phyloP scores from a whole-genome alignment of 2,329 filamentous ascomycete species.

The Calycina herbarum region DNA sequence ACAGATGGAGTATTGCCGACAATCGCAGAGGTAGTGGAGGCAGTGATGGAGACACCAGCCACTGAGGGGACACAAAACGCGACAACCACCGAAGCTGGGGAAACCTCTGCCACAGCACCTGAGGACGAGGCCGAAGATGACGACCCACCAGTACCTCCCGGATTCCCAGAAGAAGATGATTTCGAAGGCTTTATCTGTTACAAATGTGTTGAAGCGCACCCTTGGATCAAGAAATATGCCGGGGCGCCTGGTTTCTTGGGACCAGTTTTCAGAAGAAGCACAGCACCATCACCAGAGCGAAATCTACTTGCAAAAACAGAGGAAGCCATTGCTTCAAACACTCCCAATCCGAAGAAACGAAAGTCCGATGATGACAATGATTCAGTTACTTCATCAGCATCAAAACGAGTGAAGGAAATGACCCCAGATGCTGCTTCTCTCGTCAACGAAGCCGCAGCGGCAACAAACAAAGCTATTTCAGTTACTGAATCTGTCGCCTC shows the following conservation, averaged over 20 bases:
- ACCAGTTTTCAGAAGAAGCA: conserved; percentile 58
- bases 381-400: conserved; percentile 32
- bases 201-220: conserved; percentile 83
- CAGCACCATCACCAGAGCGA: conserved; percentile 34
- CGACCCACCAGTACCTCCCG: conserved; percentile 71
- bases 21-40: conserved; percentile 51
- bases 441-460: not conserved
- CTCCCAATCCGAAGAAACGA: conserved; percentile 57
- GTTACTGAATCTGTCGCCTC: conserved; percentile 11
- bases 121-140: conserved; percentile 52
- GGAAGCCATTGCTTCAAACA: conserved; percentile 23
- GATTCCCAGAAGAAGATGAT: conserved; percentile 84
- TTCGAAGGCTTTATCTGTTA: conserved; percentile 93
- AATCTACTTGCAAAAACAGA: conserved; percentile 31
- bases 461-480: conserved; percentile 25
- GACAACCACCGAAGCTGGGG: conserved; percentile 22
- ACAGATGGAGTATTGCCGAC: conserved; percentile 43
- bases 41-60: conserved; percentile 28
- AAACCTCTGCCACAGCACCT: conserved; percentile 25
- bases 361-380: conserved; percentile 56
- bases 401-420: conserved; percentile 52
- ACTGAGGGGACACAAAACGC: conserved; percentile 23
- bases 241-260: conserved; percentile 76
- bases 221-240: conserved; percentile 91
- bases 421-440: conserved; percentile 7